Evolutionary conservation across 192 early-diverging fungal species (phyloP).

Genomic region (Backusella macrospora): DNA sequence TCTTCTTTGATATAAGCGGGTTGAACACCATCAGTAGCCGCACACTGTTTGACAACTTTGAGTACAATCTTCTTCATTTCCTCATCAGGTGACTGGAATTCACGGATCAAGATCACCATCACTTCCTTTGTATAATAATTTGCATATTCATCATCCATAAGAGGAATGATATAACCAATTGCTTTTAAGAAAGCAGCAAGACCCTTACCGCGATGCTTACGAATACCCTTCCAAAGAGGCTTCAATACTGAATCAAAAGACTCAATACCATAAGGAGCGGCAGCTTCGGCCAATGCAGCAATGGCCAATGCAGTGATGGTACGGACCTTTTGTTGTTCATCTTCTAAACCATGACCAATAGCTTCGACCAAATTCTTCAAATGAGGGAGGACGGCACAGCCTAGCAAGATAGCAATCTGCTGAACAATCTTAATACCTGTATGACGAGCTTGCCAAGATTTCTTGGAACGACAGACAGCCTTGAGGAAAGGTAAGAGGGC

Average conservation of each 20-base stretch:
- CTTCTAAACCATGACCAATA: slow-evolving; percentile 88
- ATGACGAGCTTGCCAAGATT: slow-evolving; percentile 98
- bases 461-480: slow-evolving; percentile 93
- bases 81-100: slow-evolving; percentile 97
- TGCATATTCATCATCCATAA: slow-evolving; percentile 96
- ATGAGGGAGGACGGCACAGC: slow-evolving; percentile 94
- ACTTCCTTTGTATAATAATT: slow-evolving; percentile 94
- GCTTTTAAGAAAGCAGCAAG: slow-evolving; percentile 98
- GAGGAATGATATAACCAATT: slow-evolving; percentile 97
- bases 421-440: slow-evolving; percentile 98
- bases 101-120: slow-evolving; percentile 89
- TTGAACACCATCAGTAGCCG: slow-evolving; percentile 89
- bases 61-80: slow-evolving; percentile 99
- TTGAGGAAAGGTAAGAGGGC: slow-evolving; percentile 93
- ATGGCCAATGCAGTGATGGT: slow-evolving; percentile 95
- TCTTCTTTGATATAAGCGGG: slow-evolving; percentile 84
- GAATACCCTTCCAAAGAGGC: slow-evolving; percentile 92
- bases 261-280: slow-evolving; percentile 98
- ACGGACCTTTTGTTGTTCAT: slow-evolving; percentile 96
- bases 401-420: slow-evolving; percentile 94
- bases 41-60: slow-evolving; percentile 96
- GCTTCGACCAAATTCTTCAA: slow-evolving; percentile 90
- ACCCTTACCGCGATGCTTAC: slow-evolving; percentile 93
- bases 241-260: slow-evolving; percentile 90
- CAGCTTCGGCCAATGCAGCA: slow-evolving; percentile 93